Evolutionary conservation across 768 basidiomycete species (phyloP).

Genomic region (Termitomyces sp.): DNA sequence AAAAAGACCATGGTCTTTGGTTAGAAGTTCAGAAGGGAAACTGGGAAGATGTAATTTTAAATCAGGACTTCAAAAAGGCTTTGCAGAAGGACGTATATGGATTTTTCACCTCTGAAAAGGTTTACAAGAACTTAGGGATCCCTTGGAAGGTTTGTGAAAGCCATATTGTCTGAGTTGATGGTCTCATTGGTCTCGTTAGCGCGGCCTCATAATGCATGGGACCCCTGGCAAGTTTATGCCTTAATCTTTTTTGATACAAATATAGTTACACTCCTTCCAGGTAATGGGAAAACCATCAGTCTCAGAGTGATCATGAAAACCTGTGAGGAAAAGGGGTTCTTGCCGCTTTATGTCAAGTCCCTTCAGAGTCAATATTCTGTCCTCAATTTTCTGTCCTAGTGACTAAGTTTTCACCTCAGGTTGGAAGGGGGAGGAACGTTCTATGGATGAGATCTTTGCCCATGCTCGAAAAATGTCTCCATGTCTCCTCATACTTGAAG

Average conservation of each 20-base stretch:
- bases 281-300: slow-evolving; percentile 83
- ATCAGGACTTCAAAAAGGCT: slow-evolving; percentile 58
- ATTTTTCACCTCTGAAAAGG: slow-evolving; percentile 70
- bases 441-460: slow-evolving; percentile 63
- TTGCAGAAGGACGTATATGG: slow-evolving; percentile 72
- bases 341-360: slow-evolving; percentile 77
- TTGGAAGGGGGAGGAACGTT: slow-evolving; percentile 54
- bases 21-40: slow-evolving; percentile 52
- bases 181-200: slow-evolving; percentile 30
- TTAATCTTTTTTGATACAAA: not conserved
- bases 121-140: slow-evolving; percentile 70
- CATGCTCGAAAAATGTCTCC: slow-evolving; percentile 70
- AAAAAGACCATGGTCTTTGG: slow-evolving; percentile 59
- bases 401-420: slow-evolving; percentile 26
- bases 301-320: slow-evolving; percentile 80
- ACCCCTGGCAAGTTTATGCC: slow-evolving; percentile 50
- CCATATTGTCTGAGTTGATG: not conserved
- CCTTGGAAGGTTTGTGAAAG: slow-evolving; percentile 66
- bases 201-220: slow-evolving; percentile 78
- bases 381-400: not conserved
- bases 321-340: slow-evolving; percentile 54
- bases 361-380: slow-evolving; percentile 47
- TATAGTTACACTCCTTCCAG: slow-evolving; percentile 22
- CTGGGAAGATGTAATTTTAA: slow-evolving; percentile 74
- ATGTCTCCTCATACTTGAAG: slow-evolving; percentile 55